Base-by-base conservation (phyloP, 371 early-diverging fungal genomes). In the Zancudomyces culisetae region DNA sequence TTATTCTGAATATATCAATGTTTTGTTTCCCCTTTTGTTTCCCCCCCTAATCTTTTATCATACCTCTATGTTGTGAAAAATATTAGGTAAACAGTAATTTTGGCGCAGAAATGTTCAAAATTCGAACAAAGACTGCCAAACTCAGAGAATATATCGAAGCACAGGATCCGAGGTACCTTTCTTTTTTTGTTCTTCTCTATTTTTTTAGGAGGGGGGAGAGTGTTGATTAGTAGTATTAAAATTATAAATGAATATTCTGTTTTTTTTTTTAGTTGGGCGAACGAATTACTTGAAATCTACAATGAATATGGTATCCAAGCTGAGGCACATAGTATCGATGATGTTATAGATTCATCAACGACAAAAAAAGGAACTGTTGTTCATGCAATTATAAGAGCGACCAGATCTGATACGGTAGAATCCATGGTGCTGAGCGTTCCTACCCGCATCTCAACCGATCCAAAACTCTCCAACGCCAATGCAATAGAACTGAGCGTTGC, bases 391-490 rank as follows among this genome's bases (percentile, higher is more conserved):
- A 68, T 85, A 49, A 71, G 80, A 24, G 85, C 94, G 13, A 87
- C 90, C 12, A 68, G 91, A 2, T 79, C 81, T 30, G 91, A 94
- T 59, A 87, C 89, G 2, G 86, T 90, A 26, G 94, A 94, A 63
- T 83, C 89, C 10, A 58, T 95, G 35, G 73, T 92, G 2, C 59
- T 93, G 39, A 61, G 55, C 49, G 58, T 52, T 43, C 54, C 59
- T 1, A 53, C 55, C 27, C 53, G 49, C 27, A n/a, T n/a, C n/a
- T 54, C 55, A 42, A 60, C 57, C 49, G 46, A 55, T 4, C 42
- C 58, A 18, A 41, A 57, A 15, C n/a, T 59, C 3, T 55, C 54
- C 18, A 49, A 50, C 12, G 27, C 6, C 21, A 30, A 45, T 19
- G 87, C 84, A 0, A 68, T 74, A 28, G 91, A 91, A 69, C 76